Percentiles rank a stretch among this genome's conserved stretches.
Conservation (phyloP, 495 filamentous ascomycete species). For the Aspergillus sclerotioniger region DNA sequence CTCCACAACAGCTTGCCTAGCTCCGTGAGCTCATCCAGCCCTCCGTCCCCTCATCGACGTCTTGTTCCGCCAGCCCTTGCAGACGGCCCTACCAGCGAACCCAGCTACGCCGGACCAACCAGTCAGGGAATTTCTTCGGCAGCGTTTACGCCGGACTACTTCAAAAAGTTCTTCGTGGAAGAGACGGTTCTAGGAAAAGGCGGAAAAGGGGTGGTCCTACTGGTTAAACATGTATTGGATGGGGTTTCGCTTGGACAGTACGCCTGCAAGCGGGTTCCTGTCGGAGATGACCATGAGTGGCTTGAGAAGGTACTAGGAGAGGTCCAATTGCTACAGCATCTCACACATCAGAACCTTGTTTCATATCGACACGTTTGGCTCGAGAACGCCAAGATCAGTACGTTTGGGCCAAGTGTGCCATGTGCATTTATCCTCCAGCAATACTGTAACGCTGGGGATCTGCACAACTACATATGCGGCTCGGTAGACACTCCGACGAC, state of each 20-base stretch:
- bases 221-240: constrained; percentile 88
- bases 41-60: constrained; percentile 53
- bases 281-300: constrained; percentile 94
- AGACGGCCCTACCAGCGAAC: constrained; percentile 32
- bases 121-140: constrained; percentile 72
- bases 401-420: constrained; percentile 86
- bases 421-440: constrained; percentile 97
- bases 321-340: constrained; percentile 84
- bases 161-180: constrained; percentile 85
- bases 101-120: constrained; percentile 50
- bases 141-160: constrained; percentile 89
- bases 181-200: constrained; percentile 83
- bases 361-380: constrained; percentile 97
- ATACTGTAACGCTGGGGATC: constrained; percentile 93
- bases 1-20: constrained; percentile 63
- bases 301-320: constrained; percentile 90
- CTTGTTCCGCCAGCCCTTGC: constrained; percentile 48
- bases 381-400: constrained; percentile 77
- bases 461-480: constrained; percentile 80
- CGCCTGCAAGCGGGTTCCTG: constrained; percentile 94
- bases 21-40: constrained; percentile 45
- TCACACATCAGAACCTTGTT: constrained; percentile 94
- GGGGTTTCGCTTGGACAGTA: constrained; percentile 84
- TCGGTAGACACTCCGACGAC: constrained; percentile 59
- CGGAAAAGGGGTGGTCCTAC: constrained; percentile 89